phyloP scores from a whole-genome alignment of 2,329 filamentous ascomycete species.

The Pezicula radicicola region DNA sequence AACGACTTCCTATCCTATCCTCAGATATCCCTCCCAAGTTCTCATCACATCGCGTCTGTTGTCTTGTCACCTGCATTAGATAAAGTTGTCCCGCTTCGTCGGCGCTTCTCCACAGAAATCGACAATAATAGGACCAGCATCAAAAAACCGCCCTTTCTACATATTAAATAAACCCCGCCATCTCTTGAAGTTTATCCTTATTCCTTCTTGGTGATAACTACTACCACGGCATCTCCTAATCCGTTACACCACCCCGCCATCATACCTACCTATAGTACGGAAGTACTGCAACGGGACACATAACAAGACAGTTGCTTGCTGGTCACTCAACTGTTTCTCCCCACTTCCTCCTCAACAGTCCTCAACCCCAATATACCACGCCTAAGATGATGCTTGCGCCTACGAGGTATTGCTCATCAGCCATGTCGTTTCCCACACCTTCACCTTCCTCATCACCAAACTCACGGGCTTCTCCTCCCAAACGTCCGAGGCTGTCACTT shows the following conservation, averaged over 20 bases:
- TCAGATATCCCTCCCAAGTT: not conserved
- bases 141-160: not conserved
- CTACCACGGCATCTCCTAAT: not conserved
- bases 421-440: conserved; percentile 23
- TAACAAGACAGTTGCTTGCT: not conserved
- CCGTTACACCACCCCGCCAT: not conserved
- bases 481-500: conserved; percentile 51
- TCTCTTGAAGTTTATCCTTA: not conserved
- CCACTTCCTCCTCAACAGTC: too few relatives aligned
- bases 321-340: not conserved
- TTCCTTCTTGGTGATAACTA: too few relatives aligned
- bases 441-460: conserved; percentile 2
- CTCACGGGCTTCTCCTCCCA: conserved; percentile 20
- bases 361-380: not conserved
- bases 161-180: not conserved
- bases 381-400: conserved; percentile 23
- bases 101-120: not conserved
- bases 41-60: conserved; percentile 1
- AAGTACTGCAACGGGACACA: too few relatives aligned
- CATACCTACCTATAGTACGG: too few relatives aligned
- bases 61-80: not conserved
- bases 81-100: not conserved
- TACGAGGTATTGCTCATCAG: conserved; percentile 17
- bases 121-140: not conserved
- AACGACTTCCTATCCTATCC: not conserved